These are phyloP conservation scores for Pleurotus tuoliensis DNA, from an alignment of 768 basidiomycete species.

Conservation along the genomic window DNA sequence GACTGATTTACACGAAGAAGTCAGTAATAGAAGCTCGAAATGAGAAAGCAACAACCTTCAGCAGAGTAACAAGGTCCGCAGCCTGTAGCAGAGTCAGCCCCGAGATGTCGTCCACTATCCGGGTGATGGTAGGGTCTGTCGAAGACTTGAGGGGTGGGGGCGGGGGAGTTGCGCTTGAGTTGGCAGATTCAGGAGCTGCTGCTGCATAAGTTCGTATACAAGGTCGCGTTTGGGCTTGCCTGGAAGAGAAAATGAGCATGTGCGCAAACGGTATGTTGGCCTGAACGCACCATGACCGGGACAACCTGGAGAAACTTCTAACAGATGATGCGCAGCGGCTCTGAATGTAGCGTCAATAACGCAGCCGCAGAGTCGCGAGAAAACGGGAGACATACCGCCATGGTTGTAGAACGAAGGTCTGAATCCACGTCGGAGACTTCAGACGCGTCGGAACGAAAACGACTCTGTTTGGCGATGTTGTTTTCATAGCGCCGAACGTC, in stretches of 20 bases:
- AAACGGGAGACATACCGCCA: conserved; percentile 4
- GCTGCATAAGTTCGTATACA: conserved; percentile 15
- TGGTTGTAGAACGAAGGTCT: not conserved
- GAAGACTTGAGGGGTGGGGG: conserved; percentile 35
- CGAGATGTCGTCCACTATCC: conserved; percentile 93
- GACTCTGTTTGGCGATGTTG: not conserved
- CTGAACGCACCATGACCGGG: not conserved
- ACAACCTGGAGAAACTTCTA: conserved; percentile 3
- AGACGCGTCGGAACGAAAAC: conserved; percentile 8
- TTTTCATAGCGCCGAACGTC: not conserved
- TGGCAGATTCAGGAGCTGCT: conserved; percentile 35
- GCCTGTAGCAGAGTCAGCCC: conserved; percentile 87
- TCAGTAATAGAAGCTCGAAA: not conserved
- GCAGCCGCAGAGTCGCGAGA: not conserved
- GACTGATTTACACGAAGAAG: conserved; percentile 42
- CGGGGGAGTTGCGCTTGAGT: conserved; percentile 42
- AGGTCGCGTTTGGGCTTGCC: conserved; percentile 3
- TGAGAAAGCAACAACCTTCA: conserved; percentile 62
- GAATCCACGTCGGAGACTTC: conserved; percentile 5
- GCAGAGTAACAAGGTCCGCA: conserved; percentile 84
- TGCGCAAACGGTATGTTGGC: not conserved
- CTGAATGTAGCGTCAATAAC: not conserved
- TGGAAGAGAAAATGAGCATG: not conserved
- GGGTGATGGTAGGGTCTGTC: conserved; percentile 64
- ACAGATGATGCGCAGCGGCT: conserved; percentile 6